A percentile compares a stretch with the other conserved stretches of the same genome.
phyloP scores from a whole-genome alignment of 805 yeast genomes.

The Hanseniaspora nectarophila region DNA sequence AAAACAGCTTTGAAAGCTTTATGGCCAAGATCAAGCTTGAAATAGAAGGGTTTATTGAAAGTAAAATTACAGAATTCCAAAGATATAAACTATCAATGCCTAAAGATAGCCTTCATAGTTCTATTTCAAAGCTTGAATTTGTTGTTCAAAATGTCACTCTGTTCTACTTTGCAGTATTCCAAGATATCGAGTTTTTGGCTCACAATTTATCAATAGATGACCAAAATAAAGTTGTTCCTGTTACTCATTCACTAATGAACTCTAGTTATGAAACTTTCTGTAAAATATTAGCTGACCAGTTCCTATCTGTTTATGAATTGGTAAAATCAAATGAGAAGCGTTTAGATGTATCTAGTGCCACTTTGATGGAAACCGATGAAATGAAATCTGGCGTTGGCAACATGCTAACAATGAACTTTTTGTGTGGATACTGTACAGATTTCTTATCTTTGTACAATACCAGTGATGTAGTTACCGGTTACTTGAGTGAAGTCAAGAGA shows the following conservation, averaged over 20 bases:
- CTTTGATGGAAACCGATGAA: slow-evolving; percentile 43
- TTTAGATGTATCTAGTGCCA: not conserved
- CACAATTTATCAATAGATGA: slow-evolving; percentile 21
- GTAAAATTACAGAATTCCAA: slow-evolving; percentile 31
- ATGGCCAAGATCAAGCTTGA: not conserved
- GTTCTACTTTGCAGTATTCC: slow-evolving; percentile 25
- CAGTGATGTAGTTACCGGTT: not conserved
- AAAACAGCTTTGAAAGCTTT: slow-evolving; percentile 17
- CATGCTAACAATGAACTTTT: slow-evolving; percentile 16
- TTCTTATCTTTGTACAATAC: not conserved
- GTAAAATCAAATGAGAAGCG: not conserved
- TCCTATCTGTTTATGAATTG: not conserved
- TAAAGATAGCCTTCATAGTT: slow-evolving; percentile 29
- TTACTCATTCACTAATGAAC: not conserved
- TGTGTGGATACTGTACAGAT: slow-evolving; percentile 4
- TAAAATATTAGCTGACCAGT: not conserved
- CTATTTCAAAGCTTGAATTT: slow-evolving; percentile 31
- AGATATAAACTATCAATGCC: slow-evolving; percentile 33
- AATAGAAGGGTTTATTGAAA: slow-evolving; percentile 29
- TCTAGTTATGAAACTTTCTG: not conserved
- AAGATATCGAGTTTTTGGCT: slow-evolving; percentile 14
- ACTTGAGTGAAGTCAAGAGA: not conserved
- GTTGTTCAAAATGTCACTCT: slow-evolving; percentile 39
- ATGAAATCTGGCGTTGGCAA: slow-evolving; percentile 30
- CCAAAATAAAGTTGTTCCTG: not conserved